Evolutionary conservation across 2,329 filamentous ascomycete species (phyloP).

Genomic region (Penicillium sp.): DNA sequence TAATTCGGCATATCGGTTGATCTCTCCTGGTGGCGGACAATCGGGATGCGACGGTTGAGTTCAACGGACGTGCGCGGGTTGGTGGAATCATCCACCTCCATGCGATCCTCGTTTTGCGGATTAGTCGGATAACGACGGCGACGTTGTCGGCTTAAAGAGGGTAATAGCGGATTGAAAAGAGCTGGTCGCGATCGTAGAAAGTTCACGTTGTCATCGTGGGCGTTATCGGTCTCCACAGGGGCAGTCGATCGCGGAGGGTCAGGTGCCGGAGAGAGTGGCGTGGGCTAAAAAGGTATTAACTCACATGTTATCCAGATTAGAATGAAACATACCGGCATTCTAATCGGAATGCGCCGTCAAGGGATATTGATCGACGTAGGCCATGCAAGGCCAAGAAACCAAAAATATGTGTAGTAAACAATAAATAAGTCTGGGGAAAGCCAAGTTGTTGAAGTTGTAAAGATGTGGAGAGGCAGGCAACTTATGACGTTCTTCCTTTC

Average conservation of each 20-base stretch:
- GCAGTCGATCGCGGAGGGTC: conserved; percentile 46
- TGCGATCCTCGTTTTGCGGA: conserved; percentile 32
- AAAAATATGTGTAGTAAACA: background rate
- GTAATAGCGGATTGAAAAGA: conserved; percentile 23
- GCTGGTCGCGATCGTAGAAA: conserved; percentile 48
- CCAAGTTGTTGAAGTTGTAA: too few relatives aligned
- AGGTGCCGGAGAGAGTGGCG: conserved; percentile 34
- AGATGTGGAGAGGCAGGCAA: conserved; percentile 2
- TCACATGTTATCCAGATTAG: background rate
- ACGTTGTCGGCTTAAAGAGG: conserved; percentile 31
- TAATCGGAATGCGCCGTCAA: conserved; percentile 17
- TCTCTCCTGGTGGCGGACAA: conserved; percentile 40
- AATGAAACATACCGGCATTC: conserved; percentile 32
- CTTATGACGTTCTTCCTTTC: conserved; percentile 15
- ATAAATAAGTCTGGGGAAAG: background rate
- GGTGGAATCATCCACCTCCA: conserved; percentile 37
- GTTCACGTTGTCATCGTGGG: conserved; percentile 50
- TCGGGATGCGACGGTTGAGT: conserved; percentile 45
- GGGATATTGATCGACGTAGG: conserved; percentile 7
- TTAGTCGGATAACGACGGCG: conserved; percentile 31
- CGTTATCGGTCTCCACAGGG: conserved; percentile 47
- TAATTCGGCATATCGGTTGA: conserved; percentile 51
- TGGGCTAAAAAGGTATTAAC: conserved; percentile 21
- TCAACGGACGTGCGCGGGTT: conserved; percentile 32
- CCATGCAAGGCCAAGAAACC: conserved; percentile 3